These are phyloP conservation scores for Tylopilus sp. DNA, from an alignment of 768 basidiomycete species.

Conservation along the genomic window DNA sequence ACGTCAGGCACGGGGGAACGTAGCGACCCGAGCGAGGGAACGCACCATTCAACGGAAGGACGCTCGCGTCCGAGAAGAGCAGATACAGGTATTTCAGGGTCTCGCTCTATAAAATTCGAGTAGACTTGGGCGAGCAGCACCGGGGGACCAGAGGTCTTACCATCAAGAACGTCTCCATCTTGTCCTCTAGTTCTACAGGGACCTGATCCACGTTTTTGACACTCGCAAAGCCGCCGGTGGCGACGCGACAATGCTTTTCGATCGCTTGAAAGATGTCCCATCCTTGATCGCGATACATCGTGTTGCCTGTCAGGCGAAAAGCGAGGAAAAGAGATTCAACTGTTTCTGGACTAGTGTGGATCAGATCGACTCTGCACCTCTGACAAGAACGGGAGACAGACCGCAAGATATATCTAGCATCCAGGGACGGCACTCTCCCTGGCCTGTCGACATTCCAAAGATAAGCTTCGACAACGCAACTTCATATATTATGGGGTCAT, in stretches of 20 bases:
- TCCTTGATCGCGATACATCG: conserved; percentile 74
- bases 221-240: conserved; percentile 80
- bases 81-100: conserved; percentile 90
- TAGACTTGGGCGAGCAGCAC: not conserved
- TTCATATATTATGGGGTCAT: not conserved
- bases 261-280: conserved; percentile 92
- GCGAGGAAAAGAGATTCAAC: conserved; percentile 92
- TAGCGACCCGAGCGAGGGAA: conserved; percentile 13
- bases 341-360: conserved; percentile 74
- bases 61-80: conserved; percentile 70
- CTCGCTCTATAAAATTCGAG: conserved; percentile 57
- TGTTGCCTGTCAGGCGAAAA: conserved; percentile 84
- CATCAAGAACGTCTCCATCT: conserved; percentile 96
- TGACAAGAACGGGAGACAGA: conserved; percentile 25
- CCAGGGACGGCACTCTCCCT: conserved; percentile 46
- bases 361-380: not conserved
- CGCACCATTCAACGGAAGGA: conserved; percentile 75
- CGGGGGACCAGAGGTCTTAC: conserved; percentile 38
- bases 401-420: conserved; percentile 92
- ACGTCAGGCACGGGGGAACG: conserved; percentile 6
- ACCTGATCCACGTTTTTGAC: conserved; percentile 82
- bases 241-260: conserved; percentile 72
- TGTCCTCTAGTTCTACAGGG: conserved; percentile 68
- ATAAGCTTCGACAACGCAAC: not conserved
- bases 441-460: conserved; percentile 15